Base-by-base conservation (phyloP, 352 stramenopile genomes). In the Phytophthora fragariaefolia region DNA sequence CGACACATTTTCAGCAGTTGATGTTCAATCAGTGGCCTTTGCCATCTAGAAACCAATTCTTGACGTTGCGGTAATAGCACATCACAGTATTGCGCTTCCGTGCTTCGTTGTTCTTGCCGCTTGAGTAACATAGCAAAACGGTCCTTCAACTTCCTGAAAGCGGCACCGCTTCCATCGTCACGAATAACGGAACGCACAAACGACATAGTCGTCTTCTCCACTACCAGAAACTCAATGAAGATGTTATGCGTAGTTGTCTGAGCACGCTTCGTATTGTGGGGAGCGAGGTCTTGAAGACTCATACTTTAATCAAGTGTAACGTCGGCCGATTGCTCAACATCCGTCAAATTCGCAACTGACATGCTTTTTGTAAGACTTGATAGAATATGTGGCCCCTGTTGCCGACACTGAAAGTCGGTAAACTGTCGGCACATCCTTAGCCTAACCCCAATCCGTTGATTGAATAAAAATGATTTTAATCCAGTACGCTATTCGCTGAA, bases 1-100 rank as follows among this genome's bases (percentile, higher is more conserved):
- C 34, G 34, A 42, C 12, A 10, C 34, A 66, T 57, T 10, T 58
- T 43, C 3, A 71, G 42, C 18, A 71, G 36, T 20, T 56, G 32
- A 10, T n/a, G 34, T 5, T 42, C 34, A 10, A 42, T 15, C 17
- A 42, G 17, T 10, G 17, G 34, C 2, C 34, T 10, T 3, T 42
- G 34, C 34, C 34, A 10, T 42, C 34, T 3, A 42, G 34, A 10
- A 42, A 15, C 34, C 34, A 42, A 15, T 42, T 42, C 34, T 42
- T 42, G 34, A 42, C 34, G 34, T 18, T 42, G 12, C 34, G 34
- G 34, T 42, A 42, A 15, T 42, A 42, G 34, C 34, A 18, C 34
- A 42, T 42, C 34, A 42, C 34, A 15, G 34, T 42, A 15, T 42
- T 42, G 12, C 34, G 34, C 34, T 42, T 42, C 12, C 10, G 34